phyloP scores from a whole-genome alignment of 345 rosid genomes.

The Litchi chinensis region DNA sequence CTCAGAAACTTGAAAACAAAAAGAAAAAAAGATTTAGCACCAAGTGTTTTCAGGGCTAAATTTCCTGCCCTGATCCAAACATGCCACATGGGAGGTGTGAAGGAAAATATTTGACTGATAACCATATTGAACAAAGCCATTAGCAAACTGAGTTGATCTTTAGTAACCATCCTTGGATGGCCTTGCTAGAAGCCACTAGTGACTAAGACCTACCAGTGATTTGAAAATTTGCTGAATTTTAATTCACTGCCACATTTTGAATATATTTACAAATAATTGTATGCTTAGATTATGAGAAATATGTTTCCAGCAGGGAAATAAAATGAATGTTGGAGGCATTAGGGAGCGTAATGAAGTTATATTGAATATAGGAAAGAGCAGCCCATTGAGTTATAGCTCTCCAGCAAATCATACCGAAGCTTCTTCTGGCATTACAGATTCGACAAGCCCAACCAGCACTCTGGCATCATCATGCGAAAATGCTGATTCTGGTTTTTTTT shows the following conservation, averaged over 20 bases:
- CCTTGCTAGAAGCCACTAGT: too few relatives aligned
- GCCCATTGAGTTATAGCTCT: constrained; percentile 44
- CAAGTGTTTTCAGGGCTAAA: too few relatives aligned
- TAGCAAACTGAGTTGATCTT: too few relatives aligned
- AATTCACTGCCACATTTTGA: neutral
- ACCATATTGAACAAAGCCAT: too few relatives aligned
- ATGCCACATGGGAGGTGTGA: too few relatives aligned
- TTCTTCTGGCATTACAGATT: constrained; percentile 65
- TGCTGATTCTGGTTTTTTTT: constrained; percentile 75
- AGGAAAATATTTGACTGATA: too few relatives aligned
- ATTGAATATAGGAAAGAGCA: constrained; percentile 43
- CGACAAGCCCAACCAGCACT: constrained; percentile 78
- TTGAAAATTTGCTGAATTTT: too few relatives aligned
- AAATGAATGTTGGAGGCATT: constrained; percentile 49
- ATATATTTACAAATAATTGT: neutral
- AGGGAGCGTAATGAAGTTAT: constrained; percentile 46
- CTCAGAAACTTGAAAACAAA: too few relatives aligned
- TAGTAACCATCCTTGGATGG: too few relatives aligned
- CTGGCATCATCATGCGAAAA: constrained; percentile 78
- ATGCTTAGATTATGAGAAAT: neutral
- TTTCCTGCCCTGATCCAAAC: too few relatives aligned
- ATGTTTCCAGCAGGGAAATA: constrained; percentile 53
- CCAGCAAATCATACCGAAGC: constrained; percentile 36
- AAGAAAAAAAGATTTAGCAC: too few relatives aligned
- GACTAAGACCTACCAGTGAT: too few relatives aligned